These are phyloP conservation scores for Colletotrichum sp. DNA, from an alignment of 2,329 filamentous ascomycete genomes.

Conservation along the genomic window DNA sequence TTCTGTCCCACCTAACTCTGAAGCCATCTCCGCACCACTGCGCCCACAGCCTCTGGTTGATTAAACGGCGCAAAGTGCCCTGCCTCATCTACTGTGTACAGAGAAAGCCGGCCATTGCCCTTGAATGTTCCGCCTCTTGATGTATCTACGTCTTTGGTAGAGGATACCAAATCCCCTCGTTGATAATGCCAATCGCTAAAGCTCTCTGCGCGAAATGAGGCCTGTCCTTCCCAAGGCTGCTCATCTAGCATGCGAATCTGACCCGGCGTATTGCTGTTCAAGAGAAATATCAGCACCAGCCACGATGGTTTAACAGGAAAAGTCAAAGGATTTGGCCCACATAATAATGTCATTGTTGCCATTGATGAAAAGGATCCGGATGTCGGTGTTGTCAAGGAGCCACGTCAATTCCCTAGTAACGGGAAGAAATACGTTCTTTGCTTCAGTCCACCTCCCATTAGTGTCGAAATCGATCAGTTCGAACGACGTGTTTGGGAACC, in stretches of 20 bases:
- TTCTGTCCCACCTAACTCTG: accelerated
- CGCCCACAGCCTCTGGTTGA: neutral
- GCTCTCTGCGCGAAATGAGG: neutral
- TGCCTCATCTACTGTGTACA: neutral
- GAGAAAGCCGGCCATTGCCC: neutral
- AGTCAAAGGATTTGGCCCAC: neutral
- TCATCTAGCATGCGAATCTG: neutral
- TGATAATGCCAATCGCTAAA: neutral
- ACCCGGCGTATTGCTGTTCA: neutral
- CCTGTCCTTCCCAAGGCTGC: neutral
- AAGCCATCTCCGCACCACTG: neutral
- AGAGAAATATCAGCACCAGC: neutral
- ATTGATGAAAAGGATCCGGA: neutral
- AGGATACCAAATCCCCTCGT: neutral
- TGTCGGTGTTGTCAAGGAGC: neutral
- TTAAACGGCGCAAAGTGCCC: neutral
- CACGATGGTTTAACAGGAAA: neutral
- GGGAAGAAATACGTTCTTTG: neutral
- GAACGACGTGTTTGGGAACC: neutral
- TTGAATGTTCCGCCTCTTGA: neutral
- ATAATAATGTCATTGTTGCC: neutral
- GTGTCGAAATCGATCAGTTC: neutral
- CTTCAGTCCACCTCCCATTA: neutral
- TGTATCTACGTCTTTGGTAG: accelerated
- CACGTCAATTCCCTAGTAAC: neutral